phyloP scores from a whole-genome alignment of 2,329 filamentous ascomycete genomes.

The Podosphaera fusca region DNA sequence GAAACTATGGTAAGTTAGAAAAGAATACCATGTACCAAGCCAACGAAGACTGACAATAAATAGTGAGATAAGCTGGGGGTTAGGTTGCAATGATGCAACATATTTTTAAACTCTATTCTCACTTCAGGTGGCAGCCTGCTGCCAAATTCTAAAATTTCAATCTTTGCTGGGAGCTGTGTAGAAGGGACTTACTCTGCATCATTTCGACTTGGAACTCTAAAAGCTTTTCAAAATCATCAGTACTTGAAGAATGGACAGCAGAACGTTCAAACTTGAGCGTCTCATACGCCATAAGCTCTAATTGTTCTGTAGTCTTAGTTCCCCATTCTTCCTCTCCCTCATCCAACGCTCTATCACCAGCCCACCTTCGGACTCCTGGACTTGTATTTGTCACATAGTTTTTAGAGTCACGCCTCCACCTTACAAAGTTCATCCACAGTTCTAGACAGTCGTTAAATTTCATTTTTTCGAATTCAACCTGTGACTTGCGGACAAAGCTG shows the following conservation, averaged over 20 bases:
- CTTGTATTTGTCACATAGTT: constrained; percentile 32
- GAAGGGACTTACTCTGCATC: constrained; percentile 43
- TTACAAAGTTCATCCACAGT: constrained; percentile 65
- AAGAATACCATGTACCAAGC: not conserved
- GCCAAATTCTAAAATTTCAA: constrained; percentile 35
- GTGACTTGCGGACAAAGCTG: constrained; percentile 51
- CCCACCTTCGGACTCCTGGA: constrained; percentile 21
- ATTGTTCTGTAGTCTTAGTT: constrained; percentile 20
- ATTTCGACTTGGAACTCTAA: constrained; percentile 75
- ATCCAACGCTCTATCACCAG: constrained; percentile 33
- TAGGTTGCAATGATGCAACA: constrained; percentile 43
- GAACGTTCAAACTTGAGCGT: constrained; percentile 7
- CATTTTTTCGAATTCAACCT: constrained; percentile 58
- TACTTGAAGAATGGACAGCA: constrained; percentile 31
- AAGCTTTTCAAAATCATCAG: constrained; percentile 57
- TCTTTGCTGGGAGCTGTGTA: not conserved
- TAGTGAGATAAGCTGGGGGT: constrained; percentile 56
- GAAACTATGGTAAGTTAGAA: constrained; percentile 30
- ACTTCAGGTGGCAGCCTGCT: constrained; percentile 55
- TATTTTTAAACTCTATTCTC: constrained; percentile 42
- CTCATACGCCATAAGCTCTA: constrained; percentile 14
- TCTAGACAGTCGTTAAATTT: constrained; percentile 57
- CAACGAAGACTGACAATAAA: constrained; percentile 28
- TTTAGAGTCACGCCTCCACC: constrained; percentile 57
- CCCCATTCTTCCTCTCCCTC: constrained; percentile 28